phyloP scores from a whole-genome alignment of 805 yeast species.

The Metschnikowia similis region DNA sequence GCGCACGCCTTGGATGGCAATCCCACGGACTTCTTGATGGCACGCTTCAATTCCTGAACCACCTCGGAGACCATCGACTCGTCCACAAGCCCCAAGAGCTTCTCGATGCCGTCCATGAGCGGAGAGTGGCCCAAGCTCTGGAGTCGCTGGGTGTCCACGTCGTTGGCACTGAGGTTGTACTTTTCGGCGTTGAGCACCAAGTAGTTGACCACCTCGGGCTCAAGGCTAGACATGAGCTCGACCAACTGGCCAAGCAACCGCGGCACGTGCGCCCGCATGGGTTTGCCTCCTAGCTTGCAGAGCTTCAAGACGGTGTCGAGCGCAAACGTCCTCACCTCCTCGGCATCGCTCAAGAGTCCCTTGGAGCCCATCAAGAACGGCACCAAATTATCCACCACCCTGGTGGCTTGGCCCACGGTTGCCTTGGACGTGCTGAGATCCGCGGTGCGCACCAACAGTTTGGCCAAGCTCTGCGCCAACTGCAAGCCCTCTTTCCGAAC shows the following conservation, averaged over 20 bases:
- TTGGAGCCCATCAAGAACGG: slow-evolving; percentile 77
- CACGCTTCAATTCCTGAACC: slow-evolving; percentile 46
- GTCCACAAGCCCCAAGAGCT: slow-evolving; percentile 55
- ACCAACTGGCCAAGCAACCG: slow-evolving; percentile 65
- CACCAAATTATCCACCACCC: slow-evolving; percentile 52
- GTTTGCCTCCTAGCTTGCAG: slow-evolving; percentile 57
- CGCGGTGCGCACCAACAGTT: slow-evolving; percentile 54
- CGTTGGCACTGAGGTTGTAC: slow-evolving; percentile 66
- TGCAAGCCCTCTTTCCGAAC: slow-evolving; percentile 77
- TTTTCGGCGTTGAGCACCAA: slow-evolving; percentile 84
- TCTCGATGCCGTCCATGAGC: slow-evolving; percentile 81
- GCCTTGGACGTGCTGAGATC: slow-evolving; percentile 41
- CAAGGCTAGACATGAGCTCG: slow-evolving; percentile 74
- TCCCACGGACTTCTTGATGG: slow-evolving; percentile 73
- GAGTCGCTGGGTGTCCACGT: slow-evolving; percentile 72
- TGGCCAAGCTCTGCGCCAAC: slow-evolving; percentile 63
- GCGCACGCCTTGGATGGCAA: slow-evolving; percentile 89
- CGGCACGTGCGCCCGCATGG: slow-evolving; percentile 65
- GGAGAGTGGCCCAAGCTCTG: slow-evolving; percentile 79
- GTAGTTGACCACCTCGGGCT: slow-evolving; percentile 87
- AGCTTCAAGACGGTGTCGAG: slow-evolving; percentile 69
- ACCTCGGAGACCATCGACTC: slow-evolving; percentile 44
- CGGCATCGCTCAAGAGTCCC: slow-evolving; percentile 81
- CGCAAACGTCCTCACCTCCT: slow-evolving; percentile 75
- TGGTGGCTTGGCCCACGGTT: slow-evolving; percentile 36